Percentiles rank a stretch among this genome's conserved stretches.
Evolutionary conservation across 306 rosid genomes (phyloP).

Genomic region (Comarum palustre): DNA sequence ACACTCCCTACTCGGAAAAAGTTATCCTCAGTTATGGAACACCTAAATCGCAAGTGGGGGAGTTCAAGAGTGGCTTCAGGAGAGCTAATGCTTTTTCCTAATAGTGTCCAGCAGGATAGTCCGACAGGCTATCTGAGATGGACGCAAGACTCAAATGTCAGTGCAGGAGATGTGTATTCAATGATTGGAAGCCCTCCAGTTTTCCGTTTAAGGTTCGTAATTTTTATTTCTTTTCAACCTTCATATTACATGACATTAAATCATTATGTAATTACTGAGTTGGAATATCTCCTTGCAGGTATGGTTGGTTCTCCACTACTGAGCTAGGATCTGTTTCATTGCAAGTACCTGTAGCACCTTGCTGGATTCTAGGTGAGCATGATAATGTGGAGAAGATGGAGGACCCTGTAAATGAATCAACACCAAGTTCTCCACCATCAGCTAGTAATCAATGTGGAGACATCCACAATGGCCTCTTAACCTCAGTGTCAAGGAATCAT

Average conservation of each 20-base stretch:
- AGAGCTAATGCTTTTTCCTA: slow-evolving; percentile 81
- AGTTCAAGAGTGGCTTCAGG: slow-evolving; percentile 79
- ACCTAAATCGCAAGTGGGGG: slow-evolving; percentile 96
- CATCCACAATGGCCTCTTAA: slow-evolving; percentile 38
- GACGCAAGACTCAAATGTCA: slow-evolving; percentile 71
- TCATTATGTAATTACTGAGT: slow-evolving; percentile 13
- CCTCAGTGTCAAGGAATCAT: slow-evolving; percentile 33
- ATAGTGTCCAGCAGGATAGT: slow-evolving; percentile 61
- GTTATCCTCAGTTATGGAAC: slow-evolving; percentile 92
- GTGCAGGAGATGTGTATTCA: slow-evolving; percentile 77
- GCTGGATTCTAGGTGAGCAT: slow-evolving; percentile 46
- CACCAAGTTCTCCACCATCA: slow-evolving; percentile 32
- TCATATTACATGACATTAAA: neutral
- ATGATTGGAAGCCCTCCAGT: slow-evolving; percentile 69
- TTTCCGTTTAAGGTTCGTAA: slow-evolving; percentile 79
- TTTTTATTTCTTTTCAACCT: slow-evolving; percentile 11
- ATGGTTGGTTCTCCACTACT: slow-evolving; percentile 75
- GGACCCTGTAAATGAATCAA: slow-evolving; percentile 35
- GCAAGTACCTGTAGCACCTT: slow-evolving; percentile 43
- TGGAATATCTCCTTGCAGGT: slow-evolving; percentile 54
- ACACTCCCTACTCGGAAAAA: slow-evolving; percentile 83
- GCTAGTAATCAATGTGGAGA: slow-evolving; percentile 39
- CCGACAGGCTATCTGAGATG: slow-evolving; percentile 61
- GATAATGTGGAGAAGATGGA: slow-evolving; percentile 35
- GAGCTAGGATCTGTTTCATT: slow-evolving; percentile 42